Evolutionary conservation across 2,329 filamentous ascomycete species (phyloP).

Genomic region (Ilyonectria mors-panacis): DNA sequence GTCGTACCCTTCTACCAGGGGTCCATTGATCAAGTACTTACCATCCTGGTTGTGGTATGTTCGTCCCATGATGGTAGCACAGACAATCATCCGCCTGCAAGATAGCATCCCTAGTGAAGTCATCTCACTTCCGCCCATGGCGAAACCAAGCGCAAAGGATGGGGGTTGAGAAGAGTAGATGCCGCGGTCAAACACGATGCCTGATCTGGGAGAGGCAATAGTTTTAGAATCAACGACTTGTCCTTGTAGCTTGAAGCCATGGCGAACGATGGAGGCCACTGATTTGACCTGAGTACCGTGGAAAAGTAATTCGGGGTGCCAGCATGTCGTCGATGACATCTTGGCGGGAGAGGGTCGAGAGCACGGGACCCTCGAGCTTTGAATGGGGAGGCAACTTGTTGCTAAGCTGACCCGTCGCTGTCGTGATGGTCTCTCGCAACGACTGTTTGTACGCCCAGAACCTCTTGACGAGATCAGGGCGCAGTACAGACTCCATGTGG

Average conservation of each 20-base stretch:
- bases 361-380: slow-evolving; percentile 22
- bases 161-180: slow-evolving; percentile 62
- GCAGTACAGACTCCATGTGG: slow-evolving; percentile 58
- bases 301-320: slow-evolving; percentile 56
- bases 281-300: slow-evolving; percentile 56
- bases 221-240: slow-evolving; percentile 37
- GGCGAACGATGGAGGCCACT: slow-evolving; percentile 59
- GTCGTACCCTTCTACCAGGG: slow-evolving; percentile 50
- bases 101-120: slow-evolving; percentile 52
- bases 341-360: slow-evolving; percentile 34
- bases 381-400: slow-evolving; percentile 34
- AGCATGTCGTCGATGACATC: slow-evolving; percentile 55
- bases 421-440: slow-evolving; percentile 46
- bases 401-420: slow-evolving; percentile 18
- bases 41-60: slow-evolving; percentile 28
- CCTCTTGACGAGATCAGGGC: slow-evolving; percentile 49
- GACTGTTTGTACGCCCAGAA: slow-evolving; percentile 49
- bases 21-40: slow-evolving; percentile 26
- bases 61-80: slow-evolving; percentile 62
- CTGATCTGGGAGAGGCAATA: slow-evolving; percentile 41
- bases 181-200: slow-evolving; percentile 57
- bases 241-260: slow-evolving; percentile 59
- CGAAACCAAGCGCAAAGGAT: slow-evolving; percentile 56
- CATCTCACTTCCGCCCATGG: slow-evolving; percentile 45
- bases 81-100: slow-evolving; percentile 60